These are phyloP conservation scores for Hirschioporus abietinus DNA, from an alignment of 768 basidiomycete species.

Conservation along the genomic window DNA sequence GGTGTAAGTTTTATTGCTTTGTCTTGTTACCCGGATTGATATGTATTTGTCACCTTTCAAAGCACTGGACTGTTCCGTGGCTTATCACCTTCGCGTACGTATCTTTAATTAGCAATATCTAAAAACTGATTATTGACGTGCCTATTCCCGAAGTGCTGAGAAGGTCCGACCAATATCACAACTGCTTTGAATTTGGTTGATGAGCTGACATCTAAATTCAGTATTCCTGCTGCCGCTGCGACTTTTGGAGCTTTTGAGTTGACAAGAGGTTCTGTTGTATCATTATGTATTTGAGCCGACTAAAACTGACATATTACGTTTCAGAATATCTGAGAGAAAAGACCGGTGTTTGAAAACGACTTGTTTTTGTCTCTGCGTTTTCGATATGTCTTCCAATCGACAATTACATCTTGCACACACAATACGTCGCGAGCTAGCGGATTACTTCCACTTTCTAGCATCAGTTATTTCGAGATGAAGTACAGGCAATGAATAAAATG, in stretches of 20 bases:
- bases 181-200: neutral
- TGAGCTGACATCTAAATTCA: slow-evolving; percentile 24
- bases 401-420: no score
- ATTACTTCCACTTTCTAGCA: no score
- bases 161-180: slow-evolving; percentile 36
- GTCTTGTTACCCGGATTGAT: neutral
- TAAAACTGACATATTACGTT: neutral
- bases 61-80: slow-evolving; percentile 68
- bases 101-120: neutral
- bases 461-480: no score
- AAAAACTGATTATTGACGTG: slow-evolving; percentile 2
- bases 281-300: neutral
- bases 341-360: neutral
- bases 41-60: neutral
- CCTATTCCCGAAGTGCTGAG: slow-evolving; percentile 43
- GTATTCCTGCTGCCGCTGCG: slow-evolving; percentile 87
- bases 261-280: slow-evolving; percentile 37
- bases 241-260: slow-evolving; percentile 90
- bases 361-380: neutral
- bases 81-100: slow-evolving; percentile 70
- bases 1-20: slow-evolving; percentile 39
- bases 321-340: neutral
- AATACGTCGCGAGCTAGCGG: no score
- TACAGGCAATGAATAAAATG: no score
- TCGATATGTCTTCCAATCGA: no score